Conservation (phyloP, 257 asterid species). For the Nicotiana otophora region DNA sequence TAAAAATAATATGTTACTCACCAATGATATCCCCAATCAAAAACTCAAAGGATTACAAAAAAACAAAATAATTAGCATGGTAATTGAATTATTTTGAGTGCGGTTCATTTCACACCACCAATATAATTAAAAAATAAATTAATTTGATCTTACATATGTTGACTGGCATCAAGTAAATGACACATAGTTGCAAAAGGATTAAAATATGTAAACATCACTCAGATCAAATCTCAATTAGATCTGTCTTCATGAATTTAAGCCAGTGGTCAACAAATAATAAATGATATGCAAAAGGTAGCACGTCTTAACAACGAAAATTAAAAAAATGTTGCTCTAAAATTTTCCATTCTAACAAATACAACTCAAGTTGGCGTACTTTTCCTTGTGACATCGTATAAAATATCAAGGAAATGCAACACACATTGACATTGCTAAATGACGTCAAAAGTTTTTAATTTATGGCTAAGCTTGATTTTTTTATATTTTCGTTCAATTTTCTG, state of each 20-base stretch:
- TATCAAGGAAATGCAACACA: background rate
- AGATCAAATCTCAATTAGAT: no score
- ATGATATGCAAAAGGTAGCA: no score
- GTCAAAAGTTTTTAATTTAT: background rate
- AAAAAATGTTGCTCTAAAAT: no score
- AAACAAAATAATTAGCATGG: no score
- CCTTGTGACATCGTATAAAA: no score
- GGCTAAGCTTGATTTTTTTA: background rate
- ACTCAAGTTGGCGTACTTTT: no score
- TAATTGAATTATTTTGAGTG: background rate
- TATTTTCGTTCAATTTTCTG: background rate
- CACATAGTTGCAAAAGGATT: no score
- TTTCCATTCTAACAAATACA: no score
- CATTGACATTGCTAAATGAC: background rate
- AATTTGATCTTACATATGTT: background rate
- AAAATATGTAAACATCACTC: no score
- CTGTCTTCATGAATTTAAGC: no score
- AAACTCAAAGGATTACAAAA: background rate
- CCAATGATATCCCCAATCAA: background rate
- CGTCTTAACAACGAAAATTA: no score
- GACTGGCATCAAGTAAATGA: background rate
- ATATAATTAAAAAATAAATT: background rate
- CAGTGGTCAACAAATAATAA: no score
- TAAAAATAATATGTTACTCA: background rate
- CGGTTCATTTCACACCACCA: background rate